Evolutionary conservation across 2,329 filamentous ascomycete species (phyloP), one percentile per base, ranked within the genome.

Genomic region (Xylariales sp.): DNA sequence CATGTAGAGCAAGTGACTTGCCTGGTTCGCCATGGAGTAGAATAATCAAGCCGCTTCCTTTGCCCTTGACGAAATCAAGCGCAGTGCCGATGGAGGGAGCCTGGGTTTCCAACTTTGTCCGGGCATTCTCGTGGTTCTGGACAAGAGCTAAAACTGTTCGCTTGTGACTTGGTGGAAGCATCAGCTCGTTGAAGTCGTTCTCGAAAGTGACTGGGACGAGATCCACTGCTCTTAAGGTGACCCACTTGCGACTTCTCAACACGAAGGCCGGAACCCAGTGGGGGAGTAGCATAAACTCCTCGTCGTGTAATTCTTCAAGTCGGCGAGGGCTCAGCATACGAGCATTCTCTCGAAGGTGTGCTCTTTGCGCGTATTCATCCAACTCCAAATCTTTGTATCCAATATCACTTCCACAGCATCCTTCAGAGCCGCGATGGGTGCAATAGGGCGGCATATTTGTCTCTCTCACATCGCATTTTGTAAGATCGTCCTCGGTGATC

Each of bases 31-130:
- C 8, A 7, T 15, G 15, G 8, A 30, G 11, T 16, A 30, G 7
- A 13, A 30, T 15, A 17, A 30, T 30, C 16, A n/a, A n/a, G 23
- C 16, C 29, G n/a, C 8, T 39, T 52, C 53, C 54, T 43, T 57
- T 60, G 8, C 56, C 55, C 13, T 39, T 41, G 3, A 60, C 53
- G 5, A 58, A 40, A 18, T 58, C 56, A 28, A 55, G 43, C n/a
- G 50, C 45, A 5, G 48, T 27, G 17, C 15, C 20, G 5, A 27
- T 29, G 21, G 40, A 25, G 3, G 15, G 24, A 15, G n/a, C n/a
- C n/a, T n/a, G n/a, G n/a, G n/a, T n/a, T 33, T 3, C 23, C 31
- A 31, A 13, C 38, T 10, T 20, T 45, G 23, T 37, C 28, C 35
- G 40, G 17, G 33, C 42, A 10, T 19, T 37, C 1, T 48, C 41